A percentile compares a stretch with the other conserved stretches of the same genome.
These are phyloP conservation scores for Phaseolus coccineus DNA, from an alignment of 331 rosid species.

Conservation along the genomic window DNA sequence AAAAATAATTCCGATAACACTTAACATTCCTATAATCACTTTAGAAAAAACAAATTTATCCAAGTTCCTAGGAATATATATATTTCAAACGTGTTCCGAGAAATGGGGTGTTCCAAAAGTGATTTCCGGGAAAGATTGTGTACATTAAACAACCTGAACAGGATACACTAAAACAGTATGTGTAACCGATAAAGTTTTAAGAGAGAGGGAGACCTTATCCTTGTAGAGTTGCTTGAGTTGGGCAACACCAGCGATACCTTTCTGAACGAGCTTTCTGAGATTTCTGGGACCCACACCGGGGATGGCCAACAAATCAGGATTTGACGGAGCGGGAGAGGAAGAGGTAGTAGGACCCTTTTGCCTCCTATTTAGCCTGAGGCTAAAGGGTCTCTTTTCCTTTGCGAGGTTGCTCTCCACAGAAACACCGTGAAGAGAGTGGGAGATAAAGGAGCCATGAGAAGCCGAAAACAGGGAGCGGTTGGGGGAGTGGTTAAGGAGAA, in stretches of 20 bases:
- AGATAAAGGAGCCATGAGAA: conserved; percentile 48
- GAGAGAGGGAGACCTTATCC: conserved; percentile 67
- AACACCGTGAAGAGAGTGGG: not conserved
- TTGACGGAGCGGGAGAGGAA: conserved; percentile 52
- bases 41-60: no score
- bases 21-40: not conserved
- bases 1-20: no score
- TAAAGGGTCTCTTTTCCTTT: conserved; percentile 46
- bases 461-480: not conserved
- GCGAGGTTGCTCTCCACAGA: not conserved
- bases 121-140: no score
- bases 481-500: not conserved
- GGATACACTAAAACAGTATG: not conserved
- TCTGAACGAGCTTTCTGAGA: conserved; percentile 81
- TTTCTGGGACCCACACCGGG: conserved; percentile 98
- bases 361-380: conserved; percentile 58
- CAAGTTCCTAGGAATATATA: no score
- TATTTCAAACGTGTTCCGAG: no score
- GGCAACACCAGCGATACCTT: conserved; percentile 89
- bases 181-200: not conserved
- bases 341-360: conserved; percentile 56
- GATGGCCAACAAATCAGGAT: conserved; percentile 91
- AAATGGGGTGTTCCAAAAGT: no score
- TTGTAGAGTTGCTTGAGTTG: conserved; percentile 90
- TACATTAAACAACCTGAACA: no score